These are phyloP conservation scores for Barbatosphaeria neglecta DNA, from an alignment of 495 filamentous ascomycete species.

Conservation along the genomic window DNA sequence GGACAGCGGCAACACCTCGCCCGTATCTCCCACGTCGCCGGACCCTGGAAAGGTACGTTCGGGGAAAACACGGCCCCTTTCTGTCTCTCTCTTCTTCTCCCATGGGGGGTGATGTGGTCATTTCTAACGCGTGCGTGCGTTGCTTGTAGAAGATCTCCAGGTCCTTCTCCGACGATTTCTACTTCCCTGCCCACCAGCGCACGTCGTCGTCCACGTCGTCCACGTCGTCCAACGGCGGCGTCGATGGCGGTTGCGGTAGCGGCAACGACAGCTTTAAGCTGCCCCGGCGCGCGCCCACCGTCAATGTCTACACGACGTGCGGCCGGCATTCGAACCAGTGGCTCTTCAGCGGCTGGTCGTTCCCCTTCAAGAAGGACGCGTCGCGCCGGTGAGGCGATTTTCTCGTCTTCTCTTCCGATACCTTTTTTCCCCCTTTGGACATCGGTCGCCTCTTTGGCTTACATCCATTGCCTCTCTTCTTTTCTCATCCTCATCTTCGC, in stretches of 20 bases:
- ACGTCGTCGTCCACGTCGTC: constrained; percentile 4
- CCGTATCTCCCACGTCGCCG: background rate
- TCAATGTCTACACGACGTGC: constrained; percentile 25
- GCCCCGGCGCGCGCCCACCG: constrained; percentile 4
- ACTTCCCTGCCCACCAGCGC: constrained; percentile 2
- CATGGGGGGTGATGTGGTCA: no score
- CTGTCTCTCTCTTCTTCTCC: no score
- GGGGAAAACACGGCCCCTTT: background rate
- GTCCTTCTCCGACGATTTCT: constrained; percentile 7
- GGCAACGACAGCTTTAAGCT: no score
- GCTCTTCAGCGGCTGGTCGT: constrained; percentile 15
- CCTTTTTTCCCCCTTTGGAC: no score
- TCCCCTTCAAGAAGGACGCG: constrained; percentile 14
- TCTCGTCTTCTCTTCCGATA: no score
- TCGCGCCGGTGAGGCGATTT: no score
- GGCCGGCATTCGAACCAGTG: constrained; percentile 22
- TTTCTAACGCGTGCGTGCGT: background rate
- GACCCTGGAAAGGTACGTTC: background rate
- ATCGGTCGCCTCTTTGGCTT: no score
- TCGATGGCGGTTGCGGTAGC: no score
- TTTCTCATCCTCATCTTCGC: no score
- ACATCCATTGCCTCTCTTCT: no score
- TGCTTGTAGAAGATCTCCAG: background rate
- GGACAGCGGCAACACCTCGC: background rate
- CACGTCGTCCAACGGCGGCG: background rate